Conservation (phyloP, 805 yeast species). For the Limtongia smithiae region DNA sequence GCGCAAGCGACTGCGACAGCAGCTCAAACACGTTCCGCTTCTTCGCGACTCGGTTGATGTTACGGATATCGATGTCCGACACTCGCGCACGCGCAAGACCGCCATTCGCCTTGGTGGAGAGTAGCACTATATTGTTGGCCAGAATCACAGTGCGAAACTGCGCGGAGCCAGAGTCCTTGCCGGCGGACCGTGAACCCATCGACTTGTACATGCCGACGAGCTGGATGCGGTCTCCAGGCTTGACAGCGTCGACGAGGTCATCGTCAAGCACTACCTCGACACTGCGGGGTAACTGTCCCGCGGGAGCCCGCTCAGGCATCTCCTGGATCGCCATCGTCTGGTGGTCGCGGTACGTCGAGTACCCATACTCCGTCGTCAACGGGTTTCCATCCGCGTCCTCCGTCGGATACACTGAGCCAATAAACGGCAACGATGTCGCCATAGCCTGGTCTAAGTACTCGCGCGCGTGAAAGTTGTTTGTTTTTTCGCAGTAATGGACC, state of each 20-base stretch:
- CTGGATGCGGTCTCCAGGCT: conserved; percentile 96
- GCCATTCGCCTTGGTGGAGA: conserved; percentile 85
- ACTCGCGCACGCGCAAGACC: conserved; percentile 61
- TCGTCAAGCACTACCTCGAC: conserved; percentile 91
- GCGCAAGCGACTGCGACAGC: conserved; percentile 84
- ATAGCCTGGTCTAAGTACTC: conserved; percentile 92
- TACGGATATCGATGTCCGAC: conserved; percentile 78
- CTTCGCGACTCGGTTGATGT: conserved; percentile 74
- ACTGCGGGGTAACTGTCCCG: conserved; percentile 94
- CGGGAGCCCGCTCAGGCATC: conserved; percentile 97
- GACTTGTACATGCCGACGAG: conserved; percentile 92
- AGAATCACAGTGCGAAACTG: conserved; percentile 78
- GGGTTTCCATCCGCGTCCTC: conserved; percentile 91
- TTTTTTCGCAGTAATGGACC: conserved; percentile 85
- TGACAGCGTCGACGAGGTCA: conserved; percentile 84
- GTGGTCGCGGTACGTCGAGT: conserved; percentile 87
- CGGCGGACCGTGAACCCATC: conserved; percentile 57
- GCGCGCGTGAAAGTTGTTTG: conserved; percentile 81
- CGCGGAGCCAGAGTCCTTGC: conserved; percentile 45
- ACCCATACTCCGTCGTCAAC: conserved; percentile 86
- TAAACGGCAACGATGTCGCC: conserved; percentile 10
- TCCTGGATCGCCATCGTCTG: conserved; percentile 92
- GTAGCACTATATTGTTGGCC: conserved; percentile 84
- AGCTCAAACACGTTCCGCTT: conserved; percentile 70
- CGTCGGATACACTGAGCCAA: conserved; percentile 75